Base-by-base conservation (phyloP, 169 alveolate genomes). In the Cryptosporidium meleagridis region DNA sequence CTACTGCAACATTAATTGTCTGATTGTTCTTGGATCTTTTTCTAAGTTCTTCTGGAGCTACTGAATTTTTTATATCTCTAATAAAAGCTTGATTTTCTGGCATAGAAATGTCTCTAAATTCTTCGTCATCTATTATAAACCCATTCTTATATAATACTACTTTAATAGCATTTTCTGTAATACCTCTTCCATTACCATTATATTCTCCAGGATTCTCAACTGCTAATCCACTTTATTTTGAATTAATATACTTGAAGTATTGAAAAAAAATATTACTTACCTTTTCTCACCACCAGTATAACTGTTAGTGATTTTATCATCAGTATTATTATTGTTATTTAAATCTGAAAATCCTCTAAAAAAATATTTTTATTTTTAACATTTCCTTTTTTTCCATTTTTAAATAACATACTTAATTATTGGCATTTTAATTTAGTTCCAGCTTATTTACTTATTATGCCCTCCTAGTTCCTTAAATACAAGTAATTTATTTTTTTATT, bases 11-110 rank as follows among this genome's bases (percentile, higher is more conserved):
- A 80, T 87, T 75, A 51, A 92, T 48, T 18, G 87, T 70, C 84
- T 93, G 84, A 59, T 93, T 93, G 12, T 92, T 92, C 45, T 85
- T 94, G 16, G 91, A 93, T 71, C 91, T 91, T 35, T 62, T 86
- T 45, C 93, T 93, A 12, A 97, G 93, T 91, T 97, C 99, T 45
- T 93, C 95, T 9, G 99, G 99, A 21, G 97, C 98, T n/a, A 95
- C 85, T 3, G 98, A 98, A 70, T 95, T 93, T 72, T 94, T 97
- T 8, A 97, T 93, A 86, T 97, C 97, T n/a, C 93, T 87, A 93
- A 97, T 93, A 75, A 97, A 97, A 69, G 92, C 73, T 52, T 94
- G 94, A 86, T 96, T 97, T 84, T 96, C 96, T 16, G 97, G 97
- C 4, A 91, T 52, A 21, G 93, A 85, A 53, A 95, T 95, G 44